A percentile compares a stretch with the other conserved stretches of the same genome.
Evolutionary conservation across 371 early-diverging fungal species (phyloP).

Genomic region (Mortierella sp.): DNA sequence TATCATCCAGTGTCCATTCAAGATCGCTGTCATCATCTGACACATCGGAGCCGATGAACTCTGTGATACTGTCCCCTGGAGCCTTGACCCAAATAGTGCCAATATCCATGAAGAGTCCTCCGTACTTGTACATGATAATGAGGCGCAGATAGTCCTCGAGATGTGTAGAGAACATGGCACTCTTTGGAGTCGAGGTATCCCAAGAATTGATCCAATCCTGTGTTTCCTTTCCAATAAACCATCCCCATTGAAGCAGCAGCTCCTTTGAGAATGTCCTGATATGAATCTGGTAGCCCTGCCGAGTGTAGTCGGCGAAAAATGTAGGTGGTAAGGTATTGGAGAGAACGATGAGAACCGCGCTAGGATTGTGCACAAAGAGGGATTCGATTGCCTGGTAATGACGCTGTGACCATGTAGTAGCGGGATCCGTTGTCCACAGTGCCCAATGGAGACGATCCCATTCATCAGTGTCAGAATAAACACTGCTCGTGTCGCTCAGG

Average conservation of each 20-base stretch:
- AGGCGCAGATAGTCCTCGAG: constrained; percentile 70
- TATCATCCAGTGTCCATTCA: constrained; percentile 69
- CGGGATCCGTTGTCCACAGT: constrained; percentile 71
- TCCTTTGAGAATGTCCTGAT: constrained; percentile 69
- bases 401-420: constrained; percentile 65
- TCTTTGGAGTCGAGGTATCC: constrained; percentile 67
- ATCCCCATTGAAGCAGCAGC: constrained; percentile 63
- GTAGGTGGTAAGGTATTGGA: constrained; percentile 64
- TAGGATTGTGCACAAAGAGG: constrained; percentile 73
- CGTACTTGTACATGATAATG: constrained; percentile 70
- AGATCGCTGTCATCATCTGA: constrained; percentile 60
- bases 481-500: constrained; percentile 62
- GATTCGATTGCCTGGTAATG: constrained; percentile 74
- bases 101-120: constrained; percentile 79
- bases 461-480: constrained; percentile 65
- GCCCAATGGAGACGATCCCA: constrained; percentile 76
- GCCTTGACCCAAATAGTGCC: constrained; percentile 74
- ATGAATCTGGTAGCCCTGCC: constrained; percentile 69
- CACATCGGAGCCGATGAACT: constrained; percentile 73
- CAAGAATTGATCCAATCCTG: constrained; percentile 68
- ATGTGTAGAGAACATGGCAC: constrained; percentile 66
- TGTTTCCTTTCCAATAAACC: constrained; percentile 72
- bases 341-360: constrained; percentile 69
- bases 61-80: constrained; percentile 63
- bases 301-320: constrained; percentile 65